Evolutionary conservation across 768 basidiomycete genomes (phyloP).

Genomic region (Psilocybe subaeruginosa): DNA sequence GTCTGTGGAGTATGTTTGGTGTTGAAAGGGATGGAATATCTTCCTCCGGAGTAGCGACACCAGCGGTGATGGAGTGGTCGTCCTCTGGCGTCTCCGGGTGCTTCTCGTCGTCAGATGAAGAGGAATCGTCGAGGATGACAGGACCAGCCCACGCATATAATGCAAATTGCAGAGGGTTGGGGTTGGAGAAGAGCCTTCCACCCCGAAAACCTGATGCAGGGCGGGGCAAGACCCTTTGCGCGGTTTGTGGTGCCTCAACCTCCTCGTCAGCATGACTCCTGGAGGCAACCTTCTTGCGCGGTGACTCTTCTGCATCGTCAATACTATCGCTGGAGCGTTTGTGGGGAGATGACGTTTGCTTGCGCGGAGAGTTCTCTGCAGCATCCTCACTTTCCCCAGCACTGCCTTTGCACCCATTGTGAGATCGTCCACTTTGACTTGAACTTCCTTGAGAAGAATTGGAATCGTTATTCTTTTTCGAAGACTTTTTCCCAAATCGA

Average conservation of each 20-base stretch:
- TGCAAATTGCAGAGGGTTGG: constrained; percentile 65
- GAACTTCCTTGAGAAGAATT: constrained; percentile 1
- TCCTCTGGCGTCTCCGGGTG: constrained; percentile 65
- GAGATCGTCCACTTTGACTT: not conserved
- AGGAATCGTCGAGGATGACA: constrained; percentile 43
- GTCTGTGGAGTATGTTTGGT: constrained; percentile 32
- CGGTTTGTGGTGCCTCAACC: constrained; percentile 5
- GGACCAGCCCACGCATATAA: constrained; percentile 58
- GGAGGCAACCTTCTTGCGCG: constrained; percentile 30
- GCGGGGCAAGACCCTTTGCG: constrained; percentile 43
- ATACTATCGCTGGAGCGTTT: constrained; percentile 38
- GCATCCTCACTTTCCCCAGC: constrained; percentile 12
- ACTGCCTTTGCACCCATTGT: not conserved
- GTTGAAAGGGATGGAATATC: constrained; percentile 16
- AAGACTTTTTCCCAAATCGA: constrained; percentile 58
- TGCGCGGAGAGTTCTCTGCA: constrained; percentile 18
- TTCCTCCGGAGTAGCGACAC: constrained; percentile 26
- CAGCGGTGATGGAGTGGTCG: constrained; percentile 43
- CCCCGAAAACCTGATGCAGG: constrained; percentile 44
- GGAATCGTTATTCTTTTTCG: constrained; percentile 33
- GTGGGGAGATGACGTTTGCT: constrained; percentile 25
- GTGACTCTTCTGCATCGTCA: constrained; percentile 35
- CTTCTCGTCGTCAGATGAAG: constrained; percentile 52
- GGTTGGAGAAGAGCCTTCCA: constrained; percentile 54
- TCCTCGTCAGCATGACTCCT: constrained; percentile 3